Evolutionary conservation across 306 rosid genomes (phyloP).

Genomic region (Prunus mume): DNA sequence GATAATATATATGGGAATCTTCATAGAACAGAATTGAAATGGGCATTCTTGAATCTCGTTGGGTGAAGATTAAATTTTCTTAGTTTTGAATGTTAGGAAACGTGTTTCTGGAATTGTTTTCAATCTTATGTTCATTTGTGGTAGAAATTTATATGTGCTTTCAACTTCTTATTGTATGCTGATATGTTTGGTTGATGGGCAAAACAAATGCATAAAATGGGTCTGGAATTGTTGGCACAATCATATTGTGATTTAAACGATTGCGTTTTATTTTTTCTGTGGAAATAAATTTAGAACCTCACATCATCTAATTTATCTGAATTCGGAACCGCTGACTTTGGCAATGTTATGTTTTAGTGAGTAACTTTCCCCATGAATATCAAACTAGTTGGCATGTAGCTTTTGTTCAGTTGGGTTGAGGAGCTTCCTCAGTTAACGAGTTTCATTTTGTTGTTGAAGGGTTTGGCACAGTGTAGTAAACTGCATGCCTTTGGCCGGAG

Average conservation of each 20-base stretch:
- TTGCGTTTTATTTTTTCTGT: not conserved
- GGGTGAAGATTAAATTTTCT: not conserved
- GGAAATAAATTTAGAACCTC: not conserved
- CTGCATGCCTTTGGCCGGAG: conserved; percentile 27
- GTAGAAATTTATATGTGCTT: not conserved
- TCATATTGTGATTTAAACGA: not conserved
- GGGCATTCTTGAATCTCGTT: not conserved
- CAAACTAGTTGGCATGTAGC: not conserved
- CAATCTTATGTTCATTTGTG: not conserved
- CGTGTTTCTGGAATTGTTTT: not conserved
- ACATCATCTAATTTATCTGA: not conserved
- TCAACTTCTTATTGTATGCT: not conserved
- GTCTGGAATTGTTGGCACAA: not conserved
- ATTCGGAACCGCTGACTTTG: not conserved
- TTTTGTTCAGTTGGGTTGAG: not conserved
- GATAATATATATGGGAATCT: not conserved
- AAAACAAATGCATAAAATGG: not conserved
- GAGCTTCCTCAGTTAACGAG: not conserved
- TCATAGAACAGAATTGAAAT: not conserved
- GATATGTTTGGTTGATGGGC: not conserved
- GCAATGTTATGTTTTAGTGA: not conserved
- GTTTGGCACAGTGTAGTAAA: conserved; percentile 15
- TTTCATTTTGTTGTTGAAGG: conserved; percentile 30
- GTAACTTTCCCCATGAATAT: not conserved
- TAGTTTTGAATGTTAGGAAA: not conserved